These are phyloP conservation scores for carrot (Daucus carota) DNA, from an alignment of 129 eudicot species.

Conservation along the genomic window DNA sequence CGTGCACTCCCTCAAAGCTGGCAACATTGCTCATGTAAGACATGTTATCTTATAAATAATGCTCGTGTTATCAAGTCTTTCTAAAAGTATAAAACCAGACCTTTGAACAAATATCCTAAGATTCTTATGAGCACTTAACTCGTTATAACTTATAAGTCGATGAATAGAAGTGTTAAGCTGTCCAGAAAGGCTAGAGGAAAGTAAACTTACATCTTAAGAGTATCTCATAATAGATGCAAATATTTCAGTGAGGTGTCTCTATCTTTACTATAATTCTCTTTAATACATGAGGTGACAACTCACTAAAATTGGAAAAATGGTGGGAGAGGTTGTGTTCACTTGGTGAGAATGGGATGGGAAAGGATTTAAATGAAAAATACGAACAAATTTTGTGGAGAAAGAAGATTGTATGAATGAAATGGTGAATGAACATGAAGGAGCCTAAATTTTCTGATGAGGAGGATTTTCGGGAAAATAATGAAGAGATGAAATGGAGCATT, in stretches of 20 bases:
- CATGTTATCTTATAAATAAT: background rate
- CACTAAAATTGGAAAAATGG: background rate
- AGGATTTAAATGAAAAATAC: too few species aligned
- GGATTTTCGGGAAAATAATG: too few species aligned
- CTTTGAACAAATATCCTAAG: background rate
- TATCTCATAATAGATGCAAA: background rate
- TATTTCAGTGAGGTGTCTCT: background rate
- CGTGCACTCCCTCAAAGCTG: constrained; percentile 64
- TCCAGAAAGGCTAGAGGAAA: background rate
- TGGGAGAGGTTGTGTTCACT: background rate
- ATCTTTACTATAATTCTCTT: background rate
- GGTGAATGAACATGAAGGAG: too few species aligned
- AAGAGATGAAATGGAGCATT: too few species aligned
- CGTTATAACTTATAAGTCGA: background rate
- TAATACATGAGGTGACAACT: background rate
- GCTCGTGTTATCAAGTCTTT: background rate
- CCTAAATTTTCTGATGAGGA: too few species aligned
- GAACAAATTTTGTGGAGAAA: too few species aligned
- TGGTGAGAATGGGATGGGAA: too few species aligned
- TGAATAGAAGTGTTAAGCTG: background rate
- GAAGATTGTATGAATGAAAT: too few species aligned
- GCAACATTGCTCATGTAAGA: constrained; percentile 57
- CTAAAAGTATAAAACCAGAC: background rate
- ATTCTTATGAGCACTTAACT: background rate
- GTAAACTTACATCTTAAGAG: background rate